Evolutionary conservation across 208 protist genomes (phyloP).

Genomic region (Vickermania spadyakhi): DNA sequence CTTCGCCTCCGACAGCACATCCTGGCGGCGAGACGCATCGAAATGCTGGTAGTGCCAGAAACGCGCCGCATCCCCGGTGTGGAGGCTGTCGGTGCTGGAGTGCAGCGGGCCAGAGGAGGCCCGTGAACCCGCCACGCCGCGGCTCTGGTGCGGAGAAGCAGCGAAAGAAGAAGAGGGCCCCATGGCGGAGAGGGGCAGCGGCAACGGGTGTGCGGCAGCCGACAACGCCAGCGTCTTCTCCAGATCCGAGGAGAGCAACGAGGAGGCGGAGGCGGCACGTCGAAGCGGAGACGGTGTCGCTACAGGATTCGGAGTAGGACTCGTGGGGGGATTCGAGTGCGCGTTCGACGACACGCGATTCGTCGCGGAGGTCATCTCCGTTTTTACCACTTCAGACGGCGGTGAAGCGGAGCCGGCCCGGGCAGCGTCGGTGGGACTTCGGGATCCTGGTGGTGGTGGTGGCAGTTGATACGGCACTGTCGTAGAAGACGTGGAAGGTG

Average conservation of each 20-base stretch:
- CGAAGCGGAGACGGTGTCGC: constrained; percentile 1
- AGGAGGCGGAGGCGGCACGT: neutral
- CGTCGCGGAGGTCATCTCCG: too few species aligned
- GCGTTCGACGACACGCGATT: too few species aligned
- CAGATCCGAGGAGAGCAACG: neutral
- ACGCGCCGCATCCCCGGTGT: constrained; percentile 18
- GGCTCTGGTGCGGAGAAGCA: too few species aligned
- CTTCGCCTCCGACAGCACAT: constrained; percentile 14
- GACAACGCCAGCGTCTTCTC: neutral
- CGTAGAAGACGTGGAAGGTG: too few species aligned
- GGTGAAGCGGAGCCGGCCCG: too few species aligned
- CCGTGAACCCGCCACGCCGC: too few species aligned
- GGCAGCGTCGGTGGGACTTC: too few species aligned
- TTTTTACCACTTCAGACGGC: too few species aligned
- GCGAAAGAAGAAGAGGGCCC: neutral
- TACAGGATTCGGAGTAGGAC: neutral
- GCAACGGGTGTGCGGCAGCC: neutral
- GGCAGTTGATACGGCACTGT: too few species aligned
- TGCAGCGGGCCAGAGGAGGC: neutral
- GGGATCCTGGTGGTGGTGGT: too few species aligned
- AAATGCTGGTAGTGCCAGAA: constrained; percentile 19
- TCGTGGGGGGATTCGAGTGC: neutral
- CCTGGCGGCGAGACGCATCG: constrained; percentile 9
- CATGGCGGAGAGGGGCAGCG: neutral
- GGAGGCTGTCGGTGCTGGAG: constrained; percentile 1